Percentiles rank a stretch among this genome's conserved stretches.
These are phyloP conservation scores for Dittrichia graveolens DNA, from an alignment of 129 eudicot genomes.

Conservation along the genomic window DNA sequence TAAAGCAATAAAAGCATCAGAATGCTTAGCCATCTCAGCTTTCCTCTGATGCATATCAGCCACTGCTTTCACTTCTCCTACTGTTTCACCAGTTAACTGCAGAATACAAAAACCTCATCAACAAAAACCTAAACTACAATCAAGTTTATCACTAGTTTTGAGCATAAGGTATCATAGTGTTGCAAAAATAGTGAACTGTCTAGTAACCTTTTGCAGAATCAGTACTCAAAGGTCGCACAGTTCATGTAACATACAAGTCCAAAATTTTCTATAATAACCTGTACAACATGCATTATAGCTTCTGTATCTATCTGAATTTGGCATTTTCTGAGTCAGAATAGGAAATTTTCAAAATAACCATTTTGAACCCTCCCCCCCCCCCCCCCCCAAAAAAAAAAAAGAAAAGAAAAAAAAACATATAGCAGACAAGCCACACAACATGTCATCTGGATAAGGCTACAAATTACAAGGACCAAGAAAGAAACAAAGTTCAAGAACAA, in stretches of 20 bases:
- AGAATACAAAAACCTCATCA: slow-evolving; percentile 23
- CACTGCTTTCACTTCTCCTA: slow-evolving; percentile 99
- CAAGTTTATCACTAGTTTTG: not conserved
- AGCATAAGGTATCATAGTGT: slow-evolving; percentile 4
- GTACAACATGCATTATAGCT: slow-evolving; percentile 33
- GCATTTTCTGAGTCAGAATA: slow-evolving; percentile 36
- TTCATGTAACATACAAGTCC: slow-evolving; percentile 19
- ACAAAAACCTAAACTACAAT: slow-evolving; percentile 17
- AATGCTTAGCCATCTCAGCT: slow-evolving; percentile 98
- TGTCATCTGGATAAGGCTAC: slow-evolving; percentile 53
- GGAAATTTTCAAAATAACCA: slow-evolving; percentile 37
- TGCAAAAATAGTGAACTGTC: slow-evolving; percentile 41
- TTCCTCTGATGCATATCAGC: slow-evolving; percentile 99
- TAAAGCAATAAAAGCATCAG: slow-evolving; percentile 99
- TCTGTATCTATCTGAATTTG: slow-evolving; percentile 15
- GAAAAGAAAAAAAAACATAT: slow-evolving; percentile 21
- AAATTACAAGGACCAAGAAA: slow-evolving; percentile 42
- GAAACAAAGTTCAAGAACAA: slow-evolving; percentile 32
- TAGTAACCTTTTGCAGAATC: slow-evolving; percentile 30
- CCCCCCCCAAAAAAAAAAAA: no score
- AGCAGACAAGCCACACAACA: slow-evolving; percentile 37
- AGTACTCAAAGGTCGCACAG: not conserved
- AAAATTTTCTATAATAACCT: slow-evolving; percentile 19
- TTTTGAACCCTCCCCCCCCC: slow-evolving; percentile 15
- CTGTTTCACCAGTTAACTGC: slow-evolving; percentile 98